phyloP scores from a whole-genome alignment of 140 eudicot genomes.

The Erigeron philadelphicus region DNA sequence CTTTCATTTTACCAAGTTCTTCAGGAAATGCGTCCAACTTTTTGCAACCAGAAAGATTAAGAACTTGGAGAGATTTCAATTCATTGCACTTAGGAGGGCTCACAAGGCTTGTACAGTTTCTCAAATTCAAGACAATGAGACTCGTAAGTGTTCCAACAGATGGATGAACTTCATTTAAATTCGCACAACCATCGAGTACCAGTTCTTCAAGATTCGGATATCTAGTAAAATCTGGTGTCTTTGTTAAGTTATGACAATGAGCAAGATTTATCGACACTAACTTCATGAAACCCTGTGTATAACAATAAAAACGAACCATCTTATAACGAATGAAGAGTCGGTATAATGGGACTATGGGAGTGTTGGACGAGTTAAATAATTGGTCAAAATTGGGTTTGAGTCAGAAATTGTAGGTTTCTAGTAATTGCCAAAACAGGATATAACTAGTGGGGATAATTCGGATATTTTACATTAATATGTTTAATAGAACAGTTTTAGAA shows the following conservation, averaged over 20 bases:
- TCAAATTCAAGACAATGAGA: slow-evolving; percentile 27
- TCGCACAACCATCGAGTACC: slow-evolving; percentile 30
- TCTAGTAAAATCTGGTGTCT: slow-evolving; percentile 37
- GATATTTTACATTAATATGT: too few relatives aligned
- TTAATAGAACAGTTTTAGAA: too few relatives aligned
- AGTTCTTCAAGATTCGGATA: slow-evolving; percentile 39
- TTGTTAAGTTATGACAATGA: slow-evolving; percentile 31
- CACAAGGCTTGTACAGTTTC: slow-evolving; percentile 30
- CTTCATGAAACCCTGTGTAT: slow-evolving; percentile 26
- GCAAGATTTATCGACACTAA: slow-evolving; percentile 32
- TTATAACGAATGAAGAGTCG: background rate
- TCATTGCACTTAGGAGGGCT: slow-evolving; percentile 29
- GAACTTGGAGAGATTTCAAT: slow-evolving; percentile 25
- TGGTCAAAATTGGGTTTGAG: background rate
- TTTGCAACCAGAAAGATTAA: slow-evolving; percentile 38
- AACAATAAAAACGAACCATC: background rate
- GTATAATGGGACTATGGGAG: background rate
- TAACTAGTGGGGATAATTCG: too few relatives aligned
- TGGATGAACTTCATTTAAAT: slow-evolving; percentile 27
- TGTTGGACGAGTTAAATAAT: background rate
- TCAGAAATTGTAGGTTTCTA: background rate
- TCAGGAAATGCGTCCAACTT: slow-evolving; percentile 28
- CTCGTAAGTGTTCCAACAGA: slow-evolving; percentile 30
- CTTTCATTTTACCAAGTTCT: slow-evolving; percentile 25
- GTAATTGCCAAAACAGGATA: background rate